Evolutionary conservation across 2,329 filamentous ascomycete genomes (phyloP), one percentile per base, ranked within the genome.

Genomic region (Colletotrichum agaves): DNA sequence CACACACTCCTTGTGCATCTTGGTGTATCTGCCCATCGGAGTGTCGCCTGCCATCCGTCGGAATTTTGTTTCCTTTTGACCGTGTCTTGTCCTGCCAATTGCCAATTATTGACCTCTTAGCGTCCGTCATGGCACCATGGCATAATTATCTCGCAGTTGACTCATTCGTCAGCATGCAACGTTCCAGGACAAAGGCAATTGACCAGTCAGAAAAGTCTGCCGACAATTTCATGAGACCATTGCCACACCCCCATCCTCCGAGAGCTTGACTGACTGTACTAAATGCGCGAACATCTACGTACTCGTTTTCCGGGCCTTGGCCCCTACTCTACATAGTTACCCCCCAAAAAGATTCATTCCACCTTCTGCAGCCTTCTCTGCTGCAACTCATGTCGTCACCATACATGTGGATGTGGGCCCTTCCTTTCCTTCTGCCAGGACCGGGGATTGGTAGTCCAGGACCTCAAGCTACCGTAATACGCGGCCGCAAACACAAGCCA

Each of bases 341-440:
- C 27, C 46, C 13, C n/a, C 7, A 13, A 49, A 49, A 27, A 17
- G 27, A 27, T 27, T 8, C 27, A 5, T 27, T 27, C 27, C n/a
- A n/a, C n/a, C n/a, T 27, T 27, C 27, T 27, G 27, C 27, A 27
- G 27, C 27, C 1, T 50, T 6, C 15, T 53, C 46, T 21, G 46
- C 46, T 35, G 46, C 37, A 52, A 19, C 23, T 21, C 37, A 15
- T 64, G 56, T 64, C 62, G 62, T 64, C 62, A 61, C 46, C 56
- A 23, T 46, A 31, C 46, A 64, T 53, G 37, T 21, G 19, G 27
- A 46, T 15, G 23, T 19, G 56, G 39, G 46, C 46, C 46, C 21
- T 13, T 43, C 41, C n/a, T 27, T 27, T 27, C 23, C 13, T 41
- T 27, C 21, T 27, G 13, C 53, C 17, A 33, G 33, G n/a, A 13